These are phyloP conservation scores for Claviceps arundinis DNA, from an alignment of 2,329 filamentous ascomycete species.

Conservation along the genomic window DNA sequence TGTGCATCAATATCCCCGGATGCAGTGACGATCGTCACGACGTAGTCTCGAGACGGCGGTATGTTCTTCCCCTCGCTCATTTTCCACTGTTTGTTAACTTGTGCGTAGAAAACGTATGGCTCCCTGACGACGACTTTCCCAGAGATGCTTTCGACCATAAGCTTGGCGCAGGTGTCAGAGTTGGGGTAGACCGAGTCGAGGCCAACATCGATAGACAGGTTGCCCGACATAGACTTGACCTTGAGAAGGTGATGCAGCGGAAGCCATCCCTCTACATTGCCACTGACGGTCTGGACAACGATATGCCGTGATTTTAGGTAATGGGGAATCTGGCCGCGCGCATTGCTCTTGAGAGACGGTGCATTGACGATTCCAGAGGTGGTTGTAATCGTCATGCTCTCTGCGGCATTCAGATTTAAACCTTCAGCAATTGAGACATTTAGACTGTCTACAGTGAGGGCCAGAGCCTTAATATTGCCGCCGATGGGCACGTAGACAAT, in stretches of 20 bases:
- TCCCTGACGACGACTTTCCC: neutral
- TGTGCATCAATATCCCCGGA: constrained; percentile 12
- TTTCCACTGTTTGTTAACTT: neutral
- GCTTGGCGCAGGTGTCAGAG: neutral
- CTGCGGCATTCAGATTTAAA: constrained; percentile 21
- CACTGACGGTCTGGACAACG: constrained; percentile 28
- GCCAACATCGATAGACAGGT: constrained; percentile 13
- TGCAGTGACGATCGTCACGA: neutral
- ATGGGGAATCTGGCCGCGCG: constrained; percentile 21
- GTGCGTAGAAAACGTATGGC: neutral
- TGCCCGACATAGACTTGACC: constrained; percentile 30
- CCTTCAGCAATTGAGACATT: constrained; percentile 27
- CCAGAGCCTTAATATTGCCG: constrained; percentile 24
- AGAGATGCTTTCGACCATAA: neutral
- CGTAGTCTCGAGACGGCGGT: neutral
- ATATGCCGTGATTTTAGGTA: constrained; percentile 29
- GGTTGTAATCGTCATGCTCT: constrained; percentile 20
- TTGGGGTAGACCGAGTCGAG: neutral
- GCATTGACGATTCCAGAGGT: constrained; percentile 22
- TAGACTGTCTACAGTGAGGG: constrained; percentile 24
- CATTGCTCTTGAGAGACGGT: constrained; percentile 7
- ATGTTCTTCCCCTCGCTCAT: neutral
- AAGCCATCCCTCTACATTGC: constrained; percentile 33
- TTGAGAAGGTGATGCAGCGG: constrained; percentile 36
- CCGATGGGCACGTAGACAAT: constrained; percentile 33